Percentiles rank a stretch among this genome's conserved stretches.
Evolutionary conservation across 495 filamentous ascomycete species (phyloP).

Genomic region (Penicillium steckii): DNA sequence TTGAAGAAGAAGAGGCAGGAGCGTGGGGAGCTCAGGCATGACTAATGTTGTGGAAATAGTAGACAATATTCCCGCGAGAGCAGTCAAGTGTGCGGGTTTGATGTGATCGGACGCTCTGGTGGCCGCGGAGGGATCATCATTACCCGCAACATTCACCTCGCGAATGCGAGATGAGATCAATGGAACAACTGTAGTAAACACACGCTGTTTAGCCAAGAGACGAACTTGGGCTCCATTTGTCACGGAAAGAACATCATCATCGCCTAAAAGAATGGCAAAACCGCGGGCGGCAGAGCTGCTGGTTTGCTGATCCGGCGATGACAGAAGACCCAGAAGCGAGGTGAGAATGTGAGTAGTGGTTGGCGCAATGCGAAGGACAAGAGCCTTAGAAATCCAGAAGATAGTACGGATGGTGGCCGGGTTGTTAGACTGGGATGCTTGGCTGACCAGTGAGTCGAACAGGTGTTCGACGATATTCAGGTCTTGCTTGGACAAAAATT

Average conservation of each 20-base stretch:
- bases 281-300: slow-evolving; percentile 53
- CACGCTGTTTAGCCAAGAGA: slow-evolving; percentile 62
- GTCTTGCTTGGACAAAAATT: slow-evolving; percentile 55
- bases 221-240: slow-evolving; percentile 64
- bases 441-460: slow-evolving; percentile 35
- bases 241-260: slow-evolving; percentile 64
- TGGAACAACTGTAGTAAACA: slow-evolving; percentile 62
- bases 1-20: slow-evolving; percentile 69
- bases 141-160: slow-evolving; percentile 37
- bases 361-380: slow-evolving; percentile 49
- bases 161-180: slow-evolving; percentile 56
- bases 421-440: slow-evolving; percentile 15
- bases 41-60: slow-evolving; percentile 60
- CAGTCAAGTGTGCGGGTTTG: slow-evolving; percentile 64
- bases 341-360: slow-evolving; percentile 48
- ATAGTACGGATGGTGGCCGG: slow-evolving; percentile 37
- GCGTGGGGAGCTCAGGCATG: slow-evolving; percentile 54
- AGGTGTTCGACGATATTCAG: slow-evolving; percentile 32
- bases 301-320: slow-evolving; percentile 34
- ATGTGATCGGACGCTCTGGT: slow-evolving; percentile 26
- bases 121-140: slow-evolving; percentile 1
- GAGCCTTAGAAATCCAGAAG: slow-evolving; percentile 57
- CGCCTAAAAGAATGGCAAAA: slow-evolving; percentile 59
- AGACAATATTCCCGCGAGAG: slow-evolving; percentile 62
- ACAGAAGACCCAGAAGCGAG: slow-evolving; percentile 56